Conservation (phyloP, 768 basidiomycete species). For the Suillus subluteus region DNA sequence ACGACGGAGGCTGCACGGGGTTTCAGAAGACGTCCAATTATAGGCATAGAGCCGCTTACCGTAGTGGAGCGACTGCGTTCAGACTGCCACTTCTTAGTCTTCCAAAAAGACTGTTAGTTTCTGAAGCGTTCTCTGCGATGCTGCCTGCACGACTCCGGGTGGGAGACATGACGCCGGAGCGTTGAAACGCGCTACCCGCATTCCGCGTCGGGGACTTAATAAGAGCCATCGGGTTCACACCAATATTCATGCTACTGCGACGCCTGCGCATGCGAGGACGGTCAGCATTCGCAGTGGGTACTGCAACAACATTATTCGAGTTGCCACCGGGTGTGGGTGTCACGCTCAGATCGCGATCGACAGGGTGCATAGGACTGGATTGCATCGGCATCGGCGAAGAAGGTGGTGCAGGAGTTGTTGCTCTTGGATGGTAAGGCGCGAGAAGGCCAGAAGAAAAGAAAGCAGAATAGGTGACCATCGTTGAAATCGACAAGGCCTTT, state of each 20-base stretch:
- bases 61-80: conserved; percentile 36
- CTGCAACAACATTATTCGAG: conserved; percentile 24
- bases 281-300: conserved; percentile 32
- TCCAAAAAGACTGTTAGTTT: conserved; percentile 49
- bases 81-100: conserved; percentile 60
- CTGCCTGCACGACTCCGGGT: conserved; percentile 52
- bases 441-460: conserved; percentile 76
- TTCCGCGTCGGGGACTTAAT: conserved; percentile 62
- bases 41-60: conserved; percentile 30
- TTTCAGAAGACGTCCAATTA: conserved; percentile 11
- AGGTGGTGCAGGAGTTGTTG: conserved; percentile 27
- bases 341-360: conserved; percentile 40
- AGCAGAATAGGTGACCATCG: conserved; percentile 57
- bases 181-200: conserved; percentile 54
- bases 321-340: conserved; percentile 40
- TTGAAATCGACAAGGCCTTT: conserved; percentile 13
- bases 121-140: conserved; percentile 37
- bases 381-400: conserved; percentile 28
- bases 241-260: conserved; percentile 63
- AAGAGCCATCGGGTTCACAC: conserved; percentile 53
- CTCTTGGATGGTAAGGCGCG: conserved; percentile 44
- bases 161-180: conserved; percentile 43
- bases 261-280: conserved; percentile 58
- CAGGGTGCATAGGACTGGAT: conserved; percentile 30
- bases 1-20: conserved; percentile 42